These are phyloP conservation scores for Glutinoglossum americanum DNA, from an alignment of 495 filamentous ascomycete genomes.

Conservation along the genomic window DNA sequence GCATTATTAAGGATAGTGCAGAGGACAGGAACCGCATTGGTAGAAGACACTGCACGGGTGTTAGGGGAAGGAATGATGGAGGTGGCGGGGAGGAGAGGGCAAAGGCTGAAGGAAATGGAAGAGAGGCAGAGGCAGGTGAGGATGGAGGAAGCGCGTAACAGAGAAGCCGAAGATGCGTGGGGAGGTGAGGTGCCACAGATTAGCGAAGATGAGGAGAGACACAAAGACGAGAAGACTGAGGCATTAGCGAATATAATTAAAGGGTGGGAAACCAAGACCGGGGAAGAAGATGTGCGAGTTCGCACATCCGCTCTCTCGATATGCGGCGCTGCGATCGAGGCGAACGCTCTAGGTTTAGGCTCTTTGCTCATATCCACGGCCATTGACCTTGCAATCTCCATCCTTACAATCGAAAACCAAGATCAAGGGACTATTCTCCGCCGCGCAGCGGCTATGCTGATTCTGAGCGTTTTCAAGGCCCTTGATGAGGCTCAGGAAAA, in stretches of 20 bases:
- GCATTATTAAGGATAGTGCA: conserved; percentile 47
- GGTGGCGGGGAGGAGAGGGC: conserved; percentile 40
- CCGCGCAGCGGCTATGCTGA: conserved; percentile 45
- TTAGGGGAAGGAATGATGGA: conserved; percentile 41
- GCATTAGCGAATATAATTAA: conserved; percentile 38
- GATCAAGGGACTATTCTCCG: conserved; percentile 49
- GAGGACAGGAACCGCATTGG: conserved; percentile 37
- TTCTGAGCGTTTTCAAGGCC: conserved; percentile 44
- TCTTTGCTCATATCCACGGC: conserved; percentile 29
- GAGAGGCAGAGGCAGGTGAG: conserved; percentile 26
- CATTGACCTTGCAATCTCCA: conserved; percentile 43
- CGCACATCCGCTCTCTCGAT: conserved; percentile 62
- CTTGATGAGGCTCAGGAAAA: conserved; percentile 34
- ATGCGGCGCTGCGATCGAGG: conserved; percentile 41
- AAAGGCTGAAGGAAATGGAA: conserved; percentile 31
- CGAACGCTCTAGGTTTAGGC: conserved; percentile 39
- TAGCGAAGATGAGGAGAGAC: conserved; percentile 17
- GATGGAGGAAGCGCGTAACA: conserved; percentile 21
- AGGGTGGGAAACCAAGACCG: conserved; percentile 50
- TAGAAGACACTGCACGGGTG: conserved; percentile 30
- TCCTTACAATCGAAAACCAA: conserved; percentile 41
- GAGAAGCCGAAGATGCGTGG: conserved; percentile 31
- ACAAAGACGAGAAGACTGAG: conserved; percentile 10
- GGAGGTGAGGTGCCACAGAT: conserved; percentile 24
- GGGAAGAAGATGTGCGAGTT: conserved; percentile 54